Conservation (phyloP, 1,139 yeast species). For the Pichia sp. region DNA sequence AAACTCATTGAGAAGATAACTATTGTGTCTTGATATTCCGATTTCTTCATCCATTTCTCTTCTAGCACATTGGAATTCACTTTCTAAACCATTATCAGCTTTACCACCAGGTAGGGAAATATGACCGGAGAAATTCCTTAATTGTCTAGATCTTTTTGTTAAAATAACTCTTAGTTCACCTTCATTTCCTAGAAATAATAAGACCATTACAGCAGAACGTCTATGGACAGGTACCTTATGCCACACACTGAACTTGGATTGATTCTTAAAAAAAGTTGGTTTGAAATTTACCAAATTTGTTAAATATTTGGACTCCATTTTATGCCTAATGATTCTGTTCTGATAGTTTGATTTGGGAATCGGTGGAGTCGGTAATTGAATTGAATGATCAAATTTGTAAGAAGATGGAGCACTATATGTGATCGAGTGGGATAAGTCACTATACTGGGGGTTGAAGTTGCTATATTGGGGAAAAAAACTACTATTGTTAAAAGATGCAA, state of each 20-base stretch:
- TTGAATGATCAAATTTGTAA: not conserved
- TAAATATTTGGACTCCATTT: conserved; percentile 29
- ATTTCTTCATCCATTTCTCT: conserved; percentile 86
- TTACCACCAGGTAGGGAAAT: conserved; percentile 88
- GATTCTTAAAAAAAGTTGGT: conserved; percentile 23
- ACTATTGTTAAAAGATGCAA: not conserved
- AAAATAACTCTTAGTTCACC: conserved; percentile 74
- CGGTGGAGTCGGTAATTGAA: conserved; percentile 5
- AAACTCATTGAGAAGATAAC: conserved; percentile 35
- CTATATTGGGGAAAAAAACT: too few species aligned
- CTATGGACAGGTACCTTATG: conserved; percentile 50
- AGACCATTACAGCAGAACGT: conserved; percentile 68
- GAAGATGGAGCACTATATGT: not conserved
- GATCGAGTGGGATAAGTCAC: not conserved
- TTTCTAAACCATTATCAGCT: conserved; percentile 59
- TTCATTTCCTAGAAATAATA: conserved; percentile 59
- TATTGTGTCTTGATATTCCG: conserved; percentile 55
- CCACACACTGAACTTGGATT: conserved; percentile 43
- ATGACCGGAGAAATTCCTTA: conserved; percentile 78
- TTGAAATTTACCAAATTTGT: conserved; percentile 26
- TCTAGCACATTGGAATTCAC: conserved; percentile 66
- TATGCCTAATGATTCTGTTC: conserved; percentile 18
- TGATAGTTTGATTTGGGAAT: conserved; percentile 13
- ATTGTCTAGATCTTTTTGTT: conserved; percentile 64
- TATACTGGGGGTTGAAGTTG: not conserved